A percentile compares a stretch with the other conserved stretches of the same genome.
Evolutionary conservation across 148 eudicot genomes (phyloP).

Genomic region (Camellia sinensis): DNA sequence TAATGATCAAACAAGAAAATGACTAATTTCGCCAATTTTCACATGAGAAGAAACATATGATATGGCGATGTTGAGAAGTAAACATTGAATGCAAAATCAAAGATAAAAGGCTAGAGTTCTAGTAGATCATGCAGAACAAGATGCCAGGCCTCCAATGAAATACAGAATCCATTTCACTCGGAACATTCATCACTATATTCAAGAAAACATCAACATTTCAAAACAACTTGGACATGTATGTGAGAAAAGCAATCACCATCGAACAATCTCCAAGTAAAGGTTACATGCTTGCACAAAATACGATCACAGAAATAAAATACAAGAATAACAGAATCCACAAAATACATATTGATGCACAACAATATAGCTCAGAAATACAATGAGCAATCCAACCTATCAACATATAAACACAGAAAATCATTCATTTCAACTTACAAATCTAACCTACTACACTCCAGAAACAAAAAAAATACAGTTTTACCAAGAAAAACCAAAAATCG

Average conservation of each 20-base stretch:
- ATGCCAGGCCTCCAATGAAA: background rate
- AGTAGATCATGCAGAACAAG: background rate
- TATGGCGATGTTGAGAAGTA: background rate
- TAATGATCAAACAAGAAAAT: background rate
- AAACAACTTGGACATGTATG: background rate
- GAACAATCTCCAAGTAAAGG: conserved; percentile 15
- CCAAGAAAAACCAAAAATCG: background rate
- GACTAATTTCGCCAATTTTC: background rate
- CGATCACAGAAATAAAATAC: background rate
- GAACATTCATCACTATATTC: background rate
- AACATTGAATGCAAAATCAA: background rate
- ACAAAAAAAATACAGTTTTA: background rate
- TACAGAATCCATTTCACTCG: background rate
- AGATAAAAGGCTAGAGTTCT: background rate
- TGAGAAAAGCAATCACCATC: conserved; percentile 2
- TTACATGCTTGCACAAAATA: background rate
- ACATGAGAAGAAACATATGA: background rate
- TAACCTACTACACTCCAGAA: background rate
- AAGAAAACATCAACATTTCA: background rate
- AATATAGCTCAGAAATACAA: background rate
- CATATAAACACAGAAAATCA: conserved; percentile 3
- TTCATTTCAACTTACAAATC: background rate
- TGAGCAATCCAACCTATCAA: background rate
- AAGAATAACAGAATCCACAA: background rate
- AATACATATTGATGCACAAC: background rate